phyloP scores from a whole-genome alignment of 305 asterid species.

The Solanum hybrid region DNA sequence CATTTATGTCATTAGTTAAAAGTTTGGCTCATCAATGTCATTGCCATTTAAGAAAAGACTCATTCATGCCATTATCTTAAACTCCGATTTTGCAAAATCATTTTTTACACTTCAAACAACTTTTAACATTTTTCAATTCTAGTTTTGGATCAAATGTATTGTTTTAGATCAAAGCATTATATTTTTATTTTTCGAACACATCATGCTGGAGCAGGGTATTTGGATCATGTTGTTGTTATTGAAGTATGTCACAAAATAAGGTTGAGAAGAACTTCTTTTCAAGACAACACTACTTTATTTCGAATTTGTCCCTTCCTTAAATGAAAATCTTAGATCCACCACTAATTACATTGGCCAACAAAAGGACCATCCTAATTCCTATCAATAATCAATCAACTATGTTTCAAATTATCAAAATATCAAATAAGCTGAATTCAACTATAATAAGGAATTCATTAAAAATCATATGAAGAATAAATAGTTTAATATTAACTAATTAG shows the following conservation, averaged over 20 bases:
- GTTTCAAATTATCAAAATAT: background rate
- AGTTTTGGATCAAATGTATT: background rate
- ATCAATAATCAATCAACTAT: background rate
- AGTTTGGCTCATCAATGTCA: too few relatives aligned
- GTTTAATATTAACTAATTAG: background rate
- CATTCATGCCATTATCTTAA: too few relatives aligned
- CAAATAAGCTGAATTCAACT: background rate
- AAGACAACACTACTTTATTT: background rate
- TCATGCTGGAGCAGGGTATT: background rate
- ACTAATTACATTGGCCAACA: background rate
- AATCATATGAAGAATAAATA: background rate
- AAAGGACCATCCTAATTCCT: background rate
- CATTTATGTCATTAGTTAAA: background rate
- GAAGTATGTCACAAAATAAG: background rate
- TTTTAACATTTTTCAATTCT: background rate
- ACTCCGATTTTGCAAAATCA: background rate
- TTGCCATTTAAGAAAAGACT: too few relatives aligned
- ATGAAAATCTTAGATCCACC: background rate
- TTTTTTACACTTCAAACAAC: background rate
- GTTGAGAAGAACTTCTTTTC: background rate
- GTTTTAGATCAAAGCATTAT: background rate
- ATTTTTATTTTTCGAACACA: background rate
- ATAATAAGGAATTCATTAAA: too few relatives aligned
- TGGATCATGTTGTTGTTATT: background rate
- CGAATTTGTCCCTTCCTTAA: too few relatives aligned